Base-by-base conservation (phyloP, 1,284 basidiomycete genomes). In the Naganishia albida region DNA sequence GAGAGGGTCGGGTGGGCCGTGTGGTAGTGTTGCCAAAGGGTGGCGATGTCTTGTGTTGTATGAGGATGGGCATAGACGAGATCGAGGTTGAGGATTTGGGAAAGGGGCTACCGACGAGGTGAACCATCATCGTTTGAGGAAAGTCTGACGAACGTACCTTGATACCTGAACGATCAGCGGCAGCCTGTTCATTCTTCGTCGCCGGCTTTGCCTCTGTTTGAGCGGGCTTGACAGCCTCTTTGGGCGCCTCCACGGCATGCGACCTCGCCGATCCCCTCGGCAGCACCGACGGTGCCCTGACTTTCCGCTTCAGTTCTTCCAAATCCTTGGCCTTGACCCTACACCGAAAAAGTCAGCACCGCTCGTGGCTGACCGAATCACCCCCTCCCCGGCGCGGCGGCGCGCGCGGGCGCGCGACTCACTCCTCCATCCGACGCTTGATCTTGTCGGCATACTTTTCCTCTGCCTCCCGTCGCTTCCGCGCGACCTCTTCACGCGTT, bases 21-120 rank as follows among this genome's bases (percentile, higher is more conserved):
- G 76, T 96, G 93, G 73, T 93, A 96, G 0, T 88, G 84, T n/a
- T 85, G 89, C 93, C 93, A 96, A 1, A 96, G 82, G 1, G 87
- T 83, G 3, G 86, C 84, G 69, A 97, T 83, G 73, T 89, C 87
- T 10, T 85, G 83, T 2, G 87, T 68, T 1, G 88, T 87, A 71
- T 93, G 89, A 0, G 88, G 85, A 2, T 83, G 84, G 28, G 85
- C 81, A 52, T 90, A 75, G 10, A 94, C 78, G 63, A 87, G 85
- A 18, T 85, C 80, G 15, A 93, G 77, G 77, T 94, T 91, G 71
- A 96, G 80, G 65, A 95, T 88, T 10, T 84, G 85, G 20, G 86
- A 84, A 16, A 96, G 82, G 18, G 91, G 87, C 93, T 95, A 44
- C 28, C 38, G 57, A 50, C 20, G 34, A n/a, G 23, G 15, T 1